Conservation (phyloP, 257 asterid species). For the Agastache rugosa region DNA sequence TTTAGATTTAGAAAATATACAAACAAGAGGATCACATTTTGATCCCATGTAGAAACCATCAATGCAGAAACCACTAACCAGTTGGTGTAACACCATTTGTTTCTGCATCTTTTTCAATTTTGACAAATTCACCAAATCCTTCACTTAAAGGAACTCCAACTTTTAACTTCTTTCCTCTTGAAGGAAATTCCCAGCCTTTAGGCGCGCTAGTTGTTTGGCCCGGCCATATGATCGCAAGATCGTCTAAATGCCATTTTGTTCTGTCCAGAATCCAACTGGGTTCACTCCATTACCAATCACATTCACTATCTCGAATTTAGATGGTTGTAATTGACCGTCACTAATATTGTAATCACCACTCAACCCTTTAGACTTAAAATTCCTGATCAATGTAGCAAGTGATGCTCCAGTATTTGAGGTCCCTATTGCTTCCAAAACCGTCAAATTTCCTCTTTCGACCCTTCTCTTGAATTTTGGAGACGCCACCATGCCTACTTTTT, state of each 20-base stretch:
- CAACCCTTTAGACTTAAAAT: no score
- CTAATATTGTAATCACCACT: no score
- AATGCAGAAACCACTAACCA: no score
- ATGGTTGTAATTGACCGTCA: no score
- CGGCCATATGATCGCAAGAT: conserved; percentile 48
- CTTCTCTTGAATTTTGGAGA: no score
- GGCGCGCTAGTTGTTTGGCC: conserved; percentile 47
- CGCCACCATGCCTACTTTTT: no score
- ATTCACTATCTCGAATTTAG: no score
- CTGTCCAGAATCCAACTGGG: neutral
- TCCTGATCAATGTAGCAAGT: no score
- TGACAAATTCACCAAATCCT: conserved; percentile 42
- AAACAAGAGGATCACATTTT: neutral
- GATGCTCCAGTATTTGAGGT: no score
- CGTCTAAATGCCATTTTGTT: conserved; percentile 11
- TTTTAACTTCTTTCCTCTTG: conserved; percentile 46
- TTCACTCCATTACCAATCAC: no score
- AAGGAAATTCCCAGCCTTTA: conserved; percentile 59
- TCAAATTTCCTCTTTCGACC: no score
- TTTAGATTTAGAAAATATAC: neutral
- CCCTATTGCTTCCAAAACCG: no score
- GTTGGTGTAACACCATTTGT: conserved; percentile 33
- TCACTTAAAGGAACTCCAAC: conserved; percentile 43
- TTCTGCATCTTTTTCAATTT: conserved; percentile 42
- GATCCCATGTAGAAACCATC: conserved; percentile 33